These are phyloP conservation scores for Arxiozyma heterogenica DNA, from an alignment of 1,139 yeast genomes.

Conservation along the genomic window DNA sequence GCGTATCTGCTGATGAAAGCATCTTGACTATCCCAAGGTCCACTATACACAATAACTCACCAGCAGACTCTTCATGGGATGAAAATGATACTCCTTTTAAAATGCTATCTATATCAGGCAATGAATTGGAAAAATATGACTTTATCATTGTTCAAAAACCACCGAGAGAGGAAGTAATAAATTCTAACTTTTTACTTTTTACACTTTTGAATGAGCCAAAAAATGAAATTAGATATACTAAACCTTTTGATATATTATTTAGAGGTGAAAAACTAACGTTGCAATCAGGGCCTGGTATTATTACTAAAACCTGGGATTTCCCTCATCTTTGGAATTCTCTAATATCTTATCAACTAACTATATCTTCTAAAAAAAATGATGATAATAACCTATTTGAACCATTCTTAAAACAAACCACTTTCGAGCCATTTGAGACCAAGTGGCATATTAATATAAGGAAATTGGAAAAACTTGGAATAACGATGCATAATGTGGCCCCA, in stretches of 20 bases:
- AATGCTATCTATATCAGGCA: conserved; percentile 36
- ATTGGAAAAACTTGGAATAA: conserved; percentile 32
- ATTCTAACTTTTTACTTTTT: conserved; percentile 31
- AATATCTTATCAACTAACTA: conserved; percentile 18
- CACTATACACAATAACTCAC: conserved; percentile 21
- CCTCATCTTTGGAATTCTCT: conserved; percentile 26
- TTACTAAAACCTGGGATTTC: conserved; percentile 11
- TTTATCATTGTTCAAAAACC: conserved; percentile 39
- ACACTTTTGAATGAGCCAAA: conserved; percentile 8
- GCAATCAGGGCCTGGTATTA: conserved; percentile 5
- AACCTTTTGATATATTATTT: conserved; percentile 11
- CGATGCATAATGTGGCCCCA: conserved; percentile 72
- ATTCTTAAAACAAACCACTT: conserved; percentile 55
- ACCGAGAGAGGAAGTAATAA: conserved; percentile 15
- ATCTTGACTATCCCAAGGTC: conserved; percentile 42
- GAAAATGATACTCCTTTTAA: conserved; percentile 41
- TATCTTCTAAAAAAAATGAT: neutral
- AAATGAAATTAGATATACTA: neutral
- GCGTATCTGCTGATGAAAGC: conserved; percentile 37
- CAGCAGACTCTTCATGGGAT: conserved; percentile 46
- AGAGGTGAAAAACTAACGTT: conserved; percentile 6
- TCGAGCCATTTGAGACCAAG: conserved; percentile 66
- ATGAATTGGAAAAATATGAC: conserved; percentile 37
- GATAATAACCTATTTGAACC: conserved; percentile 41
- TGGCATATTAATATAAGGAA: conserved; percentile 52